Evolutionary conservation across 148 eudicot species (phyloP).

Genomic region (Euryodendron excelsum): DNA sequence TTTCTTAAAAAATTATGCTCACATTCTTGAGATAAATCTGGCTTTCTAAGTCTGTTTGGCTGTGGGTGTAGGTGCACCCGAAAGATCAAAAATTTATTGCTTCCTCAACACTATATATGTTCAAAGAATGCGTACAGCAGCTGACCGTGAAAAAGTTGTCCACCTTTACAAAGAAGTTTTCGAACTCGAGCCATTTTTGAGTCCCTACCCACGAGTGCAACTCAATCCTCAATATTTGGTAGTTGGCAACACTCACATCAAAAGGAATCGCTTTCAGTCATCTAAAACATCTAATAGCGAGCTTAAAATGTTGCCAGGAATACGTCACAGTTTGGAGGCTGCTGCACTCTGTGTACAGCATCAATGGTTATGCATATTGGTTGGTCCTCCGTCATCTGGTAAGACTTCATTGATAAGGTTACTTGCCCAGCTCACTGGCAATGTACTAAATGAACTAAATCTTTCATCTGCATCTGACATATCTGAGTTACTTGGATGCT

Average conservation of each 20-base stretch:
- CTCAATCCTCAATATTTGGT: conserved; percentile 52
- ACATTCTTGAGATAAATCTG: neutral
- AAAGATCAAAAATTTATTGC: conserved; percentile 47
- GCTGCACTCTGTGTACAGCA: conserved; percentile 71
- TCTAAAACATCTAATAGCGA: conserved; percentile 37
- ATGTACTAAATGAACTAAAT: conserved; percentile 78
- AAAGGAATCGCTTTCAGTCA: conserved; percentile 49
- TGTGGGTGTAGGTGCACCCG: conserved; percentile 51
- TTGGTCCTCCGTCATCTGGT: conserved; percentile 92
- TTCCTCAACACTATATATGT: conserved; percentile 78
- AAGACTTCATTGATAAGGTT: conserved; percentile 81
- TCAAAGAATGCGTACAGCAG: conserved; percentile 87
- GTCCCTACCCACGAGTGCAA: conserved; percentile 69
- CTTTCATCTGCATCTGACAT: conserved; percentile 95
- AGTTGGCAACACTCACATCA: conserved; percentile 56
- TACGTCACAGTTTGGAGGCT: conserved; percentile 75
- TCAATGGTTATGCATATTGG: conserved; percentile 83
- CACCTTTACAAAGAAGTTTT: conserved; percentile 68
- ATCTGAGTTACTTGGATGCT: conserved; percentile 89
- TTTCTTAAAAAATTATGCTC: neutral
- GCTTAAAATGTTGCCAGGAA: conserved; percentile 69
- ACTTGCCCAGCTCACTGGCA: conserved; percentile 81
- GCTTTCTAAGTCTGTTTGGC: conserved; percentile 8
- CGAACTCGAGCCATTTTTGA: conserved; percentile 51
- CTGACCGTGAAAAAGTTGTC: conserved; percentile 70